phyloP scores from a whole-genome alignment of 2,329 filamentous ascomycete species.

The Zelopaecilomyces penicillatus region DNA sequence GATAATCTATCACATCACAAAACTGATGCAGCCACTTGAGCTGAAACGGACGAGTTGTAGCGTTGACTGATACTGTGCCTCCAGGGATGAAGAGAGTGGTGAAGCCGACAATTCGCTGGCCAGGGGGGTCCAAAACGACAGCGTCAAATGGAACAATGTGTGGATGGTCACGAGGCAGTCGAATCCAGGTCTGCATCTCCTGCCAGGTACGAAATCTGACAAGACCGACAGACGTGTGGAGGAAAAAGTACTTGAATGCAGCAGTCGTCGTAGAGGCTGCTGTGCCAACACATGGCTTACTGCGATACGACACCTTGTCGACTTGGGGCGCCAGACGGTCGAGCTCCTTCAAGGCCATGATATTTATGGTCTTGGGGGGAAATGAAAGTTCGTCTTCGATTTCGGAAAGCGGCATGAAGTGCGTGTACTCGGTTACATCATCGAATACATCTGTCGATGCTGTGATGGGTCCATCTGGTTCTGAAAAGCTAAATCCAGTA shows the following conservation, averaged over 20 bases:
- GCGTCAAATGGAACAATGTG: constrained; percentile 28
- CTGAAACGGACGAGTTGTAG: constrained; percentile 10
- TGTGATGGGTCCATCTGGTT: too few relatives aligned
- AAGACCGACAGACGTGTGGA: constrained; percentile 8
- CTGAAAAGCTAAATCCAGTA: too few relatives aligned
- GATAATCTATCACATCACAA: constrained; percentile 22
- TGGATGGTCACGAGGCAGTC: constrained; percentile 24
- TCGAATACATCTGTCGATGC: too few relatives aligned
- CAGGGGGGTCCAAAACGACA: constrained; percentile 24
- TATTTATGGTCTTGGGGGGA: too few relatives aligned
- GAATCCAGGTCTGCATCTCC: constrained; percentile 27
- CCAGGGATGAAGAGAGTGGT: constrained; percentile 26
- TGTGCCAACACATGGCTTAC: too few relatives aligned
- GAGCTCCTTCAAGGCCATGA: too few relatives aligned
- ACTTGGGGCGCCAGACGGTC: too few relatives aligned
- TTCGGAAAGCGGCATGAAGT: too few relatives aligned
- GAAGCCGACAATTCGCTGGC: constrained; percentile 27
- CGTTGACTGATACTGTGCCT: constrained; percentile 23
- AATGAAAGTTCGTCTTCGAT: too few relatives aligned
- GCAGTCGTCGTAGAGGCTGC: background rate
- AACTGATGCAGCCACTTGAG: constrained; percentile 27
- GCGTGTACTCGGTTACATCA: too few relatives aligned
- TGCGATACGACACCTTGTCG: too few relatives aligned
- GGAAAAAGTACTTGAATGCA: constrained; percentile 29
- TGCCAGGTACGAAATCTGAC: constrained; percentile 18